Conservation (phyloP, 2,329 filamentous ascomycete genomes). For the Rugonectria rugulosa region DNA sequence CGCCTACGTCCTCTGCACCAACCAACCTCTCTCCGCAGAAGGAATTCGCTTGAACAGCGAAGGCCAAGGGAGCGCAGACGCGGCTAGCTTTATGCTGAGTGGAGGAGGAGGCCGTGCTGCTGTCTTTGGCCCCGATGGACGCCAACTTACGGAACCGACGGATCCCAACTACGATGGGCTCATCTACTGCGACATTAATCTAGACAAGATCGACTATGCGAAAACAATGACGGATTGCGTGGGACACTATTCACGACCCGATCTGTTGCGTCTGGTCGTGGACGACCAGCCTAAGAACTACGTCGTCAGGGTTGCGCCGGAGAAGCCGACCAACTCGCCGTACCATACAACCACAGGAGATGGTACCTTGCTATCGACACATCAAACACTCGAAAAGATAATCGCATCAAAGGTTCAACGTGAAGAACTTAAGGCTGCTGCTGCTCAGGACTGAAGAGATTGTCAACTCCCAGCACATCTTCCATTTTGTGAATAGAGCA, state of each 20-base stretch:
- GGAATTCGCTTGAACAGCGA: not conserved
- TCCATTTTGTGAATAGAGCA: too few relatives aligned
- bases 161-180: constrained; percentile 3
- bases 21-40: constrained; percentile 2
- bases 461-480: too few relatives aligned
- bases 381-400: too few relatives aligned
- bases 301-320: too few relatives aligned
- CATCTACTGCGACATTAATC: constrained; percentile 2
- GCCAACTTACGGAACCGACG: not conserved
- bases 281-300: constrained; percentile 1
- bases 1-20: constrained; percentile 17
- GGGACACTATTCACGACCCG: not conserved
- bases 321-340: too few relatives aligned
- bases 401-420: too few relatives aligned
- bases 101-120: not conserved
- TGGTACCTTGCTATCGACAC: too few relatives aligned
- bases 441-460: too few relatives aligned
- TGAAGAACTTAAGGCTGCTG: too few relatives aligned
- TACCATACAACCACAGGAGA: too few relatives aligned
- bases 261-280: not conserved
- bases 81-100: not conserved
- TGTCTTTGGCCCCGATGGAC: not conserved
- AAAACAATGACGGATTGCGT: constrained; percentile 1
- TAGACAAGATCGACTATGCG: not conserved
- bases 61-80: not conserved